Evolutionary conservation across 2,329 filamentous ascomycete species (phyloP), one percentile per base, ranked within the genome.

Genomic region (Microascus cirrosus): DNA sequence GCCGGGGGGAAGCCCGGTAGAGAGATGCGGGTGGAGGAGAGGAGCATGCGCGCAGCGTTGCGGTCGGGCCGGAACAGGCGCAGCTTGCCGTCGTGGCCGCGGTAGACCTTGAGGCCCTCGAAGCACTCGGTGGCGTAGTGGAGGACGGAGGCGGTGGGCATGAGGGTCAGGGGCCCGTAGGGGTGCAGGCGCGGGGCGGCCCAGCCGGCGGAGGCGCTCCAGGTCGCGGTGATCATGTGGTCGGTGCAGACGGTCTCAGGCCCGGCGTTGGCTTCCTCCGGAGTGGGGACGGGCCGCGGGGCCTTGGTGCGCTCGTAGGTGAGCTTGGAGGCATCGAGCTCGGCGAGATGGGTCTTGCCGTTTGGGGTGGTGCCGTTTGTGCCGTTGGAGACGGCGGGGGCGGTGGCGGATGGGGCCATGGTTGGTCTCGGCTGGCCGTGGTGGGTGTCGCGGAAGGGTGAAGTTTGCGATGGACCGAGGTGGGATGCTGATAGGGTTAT

Each of bases 121-220:
- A 95, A 95, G 71, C 90, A 95, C 72, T 93, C 87, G 54, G 90
- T 95, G 12, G 90, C 90, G 73, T 95, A 95, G 78, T 95, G 90
- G 60, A 95, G 80, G 61, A 85, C 84, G 3, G 85, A 89, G 15
- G 90, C 89, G 4, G 87, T 92, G 39, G 90, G 90, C 75, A 90
- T 87, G 66, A 95, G 83, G 61, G 79, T 79, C 57, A 95, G 74
- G 12, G 89, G 86, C 0, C 88, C 87, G 71, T 90, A 94, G 28
- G 90, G 87, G 69, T 83, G 82, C 59, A 95, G 79, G 64, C 86
- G 79, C 1, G 90, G 90, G 1, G 81, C 77, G 42, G 79, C 77
- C 90, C 90, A 95, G 64, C 90, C 90, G 22, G 73, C 68, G 51
- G 74, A 68, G 24, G 70, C 73, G 36, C 78, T 83, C 90, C 90